Evolutionary conservation across 768 basidiomycete species (phyloP).

Genomic region (Termitomyces titanicus): DNA sequence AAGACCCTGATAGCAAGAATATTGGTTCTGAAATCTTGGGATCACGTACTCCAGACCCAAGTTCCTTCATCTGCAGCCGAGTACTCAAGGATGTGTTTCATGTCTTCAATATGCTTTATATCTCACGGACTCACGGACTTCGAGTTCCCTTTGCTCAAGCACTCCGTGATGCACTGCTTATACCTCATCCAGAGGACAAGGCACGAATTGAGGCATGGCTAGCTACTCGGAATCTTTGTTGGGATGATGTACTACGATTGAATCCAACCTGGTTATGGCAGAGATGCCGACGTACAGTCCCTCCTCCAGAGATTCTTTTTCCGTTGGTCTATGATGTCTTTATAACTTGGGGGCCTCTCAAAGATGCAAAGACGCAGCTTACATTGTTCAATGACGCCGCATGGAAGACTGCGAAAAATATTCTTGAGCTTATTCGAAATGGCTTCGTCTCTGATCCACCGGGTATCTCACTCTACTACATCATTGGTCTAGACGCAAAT

Average conservation of each 20-base stretch:
- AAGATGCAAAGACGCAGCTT: constrained; percentile 20
- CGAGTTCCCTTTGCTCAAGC: constrained; percentile 16
- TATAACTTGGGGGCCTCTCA: constrained; percentile 20
- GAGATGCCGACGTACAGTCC: constrained; percentile 18
- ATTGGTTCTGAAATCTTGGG: background rate
- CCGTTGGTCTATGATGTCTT: constrained; percentile 18
- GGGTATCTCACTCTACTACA: background rate
- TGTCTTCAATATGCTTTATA: constrained; percentile 26
- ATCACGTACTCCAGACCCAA: background rate
- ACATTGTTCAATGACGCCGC: constrained; percentile 20
- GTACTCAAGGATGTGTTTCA: constrained; percentile 28
- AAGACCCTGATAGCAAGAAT: background rate
- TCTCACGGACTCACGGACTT: constrained; percentile 22
- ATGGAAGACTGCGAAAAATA: constrained; percentile 20
- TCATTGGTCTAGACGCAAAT: background rate
- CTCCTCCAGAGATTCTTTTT: constrained; percentile 22
- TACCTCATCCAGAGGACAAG: constrained; percentile 20
- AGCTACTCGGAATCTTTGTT: background rate
- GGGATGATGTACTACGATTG: background rate
- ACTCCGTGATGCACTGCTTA: constrained; percentile 20
- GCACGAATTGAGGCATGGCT: background rate
- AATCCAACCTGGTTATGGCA: constrained; percentile 12
- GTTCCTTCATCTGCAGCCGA: constrained; percentile 10
- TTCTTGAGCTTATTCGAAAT: constrained; percentile 12
- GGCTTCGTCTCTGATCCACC: constrained; percentile 5